These are phyloP conservation scores for Leishmania mexicana DNA, from an alignment of 208 protist species.

Conservation along the genomic window DNA sequence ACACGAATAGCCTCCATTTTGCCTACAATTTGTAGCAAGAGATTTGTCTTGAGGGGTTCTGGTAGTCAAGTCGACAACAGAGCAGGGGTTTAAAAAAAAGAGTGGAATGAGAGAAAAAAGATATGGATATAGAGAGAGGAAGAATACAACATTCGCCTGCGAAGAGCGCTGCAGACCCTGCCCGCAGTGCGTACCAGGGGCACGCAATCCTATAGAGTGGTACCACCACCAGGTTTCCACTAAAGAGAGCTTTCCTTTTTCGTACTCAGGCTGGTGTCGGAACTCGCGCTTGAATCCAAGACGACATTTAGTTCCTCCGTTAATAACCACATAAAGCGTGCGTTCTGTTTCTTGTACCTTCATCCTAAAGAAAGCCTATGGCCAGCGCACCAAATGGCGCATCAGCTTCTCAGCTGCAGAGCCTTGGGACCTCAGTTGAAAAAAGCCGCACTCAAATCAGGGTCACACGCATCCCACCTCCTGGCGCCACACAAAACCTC, in stretches of 20 bases:
- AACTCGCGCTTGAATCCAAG: not conserved
- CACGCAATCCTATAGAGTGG: not conserved
- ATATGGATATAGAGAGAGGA: not conserved
- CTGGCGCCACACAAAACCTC: not conserved
- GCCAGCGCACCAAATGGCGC: not conserved
- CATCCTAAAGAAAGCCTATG: not conserved
- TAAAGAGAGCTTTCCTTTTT: not conserved
- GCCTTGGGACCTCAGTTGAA: not conserved
- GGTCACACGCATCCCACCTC: not conserved
- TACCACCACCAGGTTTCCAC: not conserved
- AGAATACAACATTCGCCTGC: not conserved
- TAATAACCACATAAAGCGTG: not conserved
- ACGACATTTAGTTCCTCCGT: not conserved
- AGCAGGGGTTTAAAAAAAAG: not conserved
- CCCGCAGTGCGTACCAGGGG: not conserved
- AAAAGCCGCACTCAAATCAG: not conserved
- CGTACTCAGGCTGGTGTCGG: too few species aligned
- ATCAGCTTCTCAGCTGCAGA: not conserved
- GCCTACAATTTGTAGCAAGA: not conserved
- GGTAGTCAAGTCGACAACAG: not conserved
- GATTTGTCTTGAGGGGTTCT: not conserved
- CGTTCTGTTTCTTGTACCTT: not conserved
- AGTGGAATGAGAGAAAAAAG: not conserved
- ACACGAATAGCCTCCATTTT: constrained; percentile 20
- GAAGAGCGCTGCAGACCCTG: not conserved